Conservation (phyloP, 768 basidiomycete species). For the Crepidotus variabilis region DNA sequence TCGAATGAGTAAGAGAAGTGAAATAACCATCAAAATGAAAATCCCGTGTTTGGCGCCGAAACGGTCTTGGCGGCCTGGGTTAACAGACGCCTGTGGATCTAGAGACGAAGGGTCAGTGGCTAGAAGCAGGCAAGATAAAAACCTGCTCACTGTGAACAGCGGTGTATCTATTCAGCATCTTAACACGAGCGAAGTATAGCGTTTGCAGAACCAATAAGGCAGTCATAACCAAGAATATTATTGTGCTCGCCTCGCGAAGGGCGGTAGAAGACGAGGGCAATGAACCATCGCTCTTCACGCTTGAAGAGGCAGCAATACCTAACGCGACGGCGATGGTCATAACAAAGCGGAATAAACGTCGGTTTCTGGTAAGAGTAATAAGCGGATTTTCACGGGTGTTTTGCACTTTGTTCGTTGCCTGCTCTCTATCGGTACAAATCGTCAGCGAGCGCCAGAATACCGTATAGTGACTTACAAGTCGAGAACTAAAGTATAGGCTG, state of each 20-base stretch:
- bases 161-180: slow-evolving; percentile 15
- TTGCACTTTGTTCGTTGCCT: slow-evolving; percentile 19
- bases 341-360: slow-evolving; percentile 25
- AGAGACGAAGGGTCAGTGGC: neutral
- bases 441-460: neutral
- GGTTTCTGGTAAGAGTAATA: slow-evolving; percentile 23
- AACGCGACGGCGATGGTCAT: slow-evolving; percentile 27
- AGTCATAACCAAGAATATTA: slow-evolving; percentile 35
- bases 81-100: neutral
- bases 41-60: no score
- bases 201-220: slow-evolving; percentile 28
- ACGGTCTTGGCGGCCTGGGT: no score
- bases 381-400: slow-evolving; percentile 11
- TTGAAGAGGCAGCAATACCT: slow-evolving; percentile 23
- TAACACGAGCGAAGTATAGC: slow-evolving; percentile 15
- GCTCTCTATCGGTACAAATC: neutral
- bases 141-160: neutral
- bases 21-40: slow-evolving; percentile 20
- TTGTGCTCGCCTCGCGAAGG: slow-evolving; percentile 28
- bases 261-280: slow-evolving; percentile 13
- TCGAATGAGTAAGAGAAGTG: no score
- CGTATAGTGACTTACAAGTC: slow-evolving; percentile 31
- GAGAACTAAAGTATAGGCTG: slow-evolving; percentile 36
- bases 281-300: slow-evolving; percentile 4
- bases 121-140: no score